Evolutionary conservation across 2,329 filamentous ascomycete species (phyloP).

Genomic region (Ceratocystiopsis brevicomis): DNA sequence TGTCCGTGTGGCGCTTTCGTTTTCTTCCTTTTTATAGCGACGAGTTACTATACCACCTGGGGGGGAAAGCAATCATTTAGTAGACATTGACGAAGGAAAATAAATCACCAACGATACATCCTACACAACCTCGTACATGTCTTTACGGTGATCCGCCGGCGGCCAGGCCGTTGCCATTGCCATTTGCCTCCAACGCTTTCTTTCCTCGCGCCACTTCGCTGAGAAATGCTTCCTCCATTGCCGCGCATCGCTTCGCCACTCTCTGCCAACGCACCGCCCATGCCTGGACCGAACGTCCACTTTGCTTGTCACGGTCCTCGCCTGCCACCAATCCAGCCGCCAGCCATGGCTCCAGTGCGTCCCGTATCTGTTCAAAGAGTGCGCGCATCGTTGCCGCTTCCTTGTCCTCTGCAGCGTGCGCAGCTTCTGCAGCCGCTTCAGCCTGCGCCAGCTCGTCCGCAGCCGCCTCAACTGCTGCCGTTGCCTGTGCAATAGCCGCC

Average conservation of each 20-base stretch:
- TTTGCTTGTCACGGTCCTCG: slow-evolving; percentile 37
- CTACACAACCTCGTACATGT: not conserved
- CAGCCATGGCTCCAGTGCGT: slow-evolving; percentile 55
- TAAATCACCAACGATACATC: not conserved
- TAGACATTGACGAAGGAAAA: not conserved
- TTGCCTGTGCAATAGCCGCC: slow-evolving; percentile 18
- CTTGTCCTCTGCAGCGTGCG: slow-evolving; percentile 46
- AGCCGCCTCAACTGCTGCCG: slow-evolving; percentile 6
- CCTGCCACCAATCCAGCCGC: slow-evolving; percentile 41
- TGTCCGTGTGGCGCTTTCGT: too few relatives aligned
- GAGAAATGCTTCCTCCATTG: slow-evolving; percentile 62
- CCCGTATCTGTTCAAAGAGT: slow-evolving; percentile 65
- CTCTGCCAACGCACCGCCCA: slow-evolving; percentile 81
- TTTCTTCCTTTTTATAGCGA: too few relatives aligned
- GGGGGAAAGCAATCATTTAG: too few relatives aligned
- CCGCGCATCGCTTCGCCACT: slow-evolving; percentile 63
- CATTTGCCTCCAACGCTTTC: slow-evolving; percentile 6
- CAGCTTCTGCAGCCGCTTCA: slow-evolving; percentile 6
- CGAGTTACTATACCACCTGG: too few relatives aligned
- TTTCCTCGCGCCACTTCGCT: slow-evolving; percentile 19
- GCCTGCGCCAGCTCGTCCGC: slow-evolving; percentile 15
- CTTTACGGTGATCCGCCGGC: not conserved
- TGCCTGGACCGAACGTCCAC: slow-evolving; percentile 42
- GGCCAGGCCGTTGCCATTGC: not conserved
- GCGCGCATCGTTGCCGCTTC: slow-evolving; percentile 60